These are phyloP conservation scores for Hibiscus syriacus DNA, from an alignment of 345 rosid genomes.

Conservation along the genomic window DNA sequence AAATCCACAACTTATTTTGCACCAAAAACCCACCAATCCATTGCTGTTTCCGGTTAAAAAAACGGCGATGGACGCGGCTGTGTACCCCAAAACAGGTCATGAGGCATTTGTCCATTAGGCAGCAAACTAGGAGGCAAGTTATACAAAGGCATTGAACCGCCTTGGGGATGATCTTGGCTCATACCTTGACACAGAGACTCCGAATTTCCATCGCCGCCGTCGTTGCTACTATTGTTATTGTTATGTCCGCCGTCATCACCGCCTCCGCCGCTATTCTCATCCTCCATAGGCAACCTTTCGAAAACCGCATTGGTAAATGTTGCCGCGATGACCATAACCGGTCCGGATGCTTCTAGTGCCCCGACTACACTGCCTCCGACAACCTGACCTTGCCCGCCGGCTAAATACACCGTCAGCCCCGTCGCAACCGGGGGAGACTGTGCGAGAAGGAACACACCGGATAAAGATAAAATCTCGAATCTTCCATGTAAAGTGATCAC, in stretches of 20 bases:
- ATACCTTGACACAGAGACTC: slow-evolving; percentile 27
- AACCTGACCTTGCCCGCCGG: slow-evolving; percentile 87
- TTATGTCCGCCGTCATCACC: slow-evolving; percentile 17
- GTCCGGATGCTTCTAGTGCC: slow-evolving; percentile 66
- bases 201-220: slow-evolving; percentile 15
- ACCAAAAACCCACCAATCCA: slow-evolving; percentile 7
- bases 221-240: not conserved
- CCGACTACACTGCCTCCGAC: slow-evolving; percentile 78
- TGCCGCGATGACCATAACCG: slow-evolving; percentile 80
- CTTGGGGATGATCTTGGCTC: slow-evolving; percentile 23
- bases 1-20: slow-evolving; percentile 5
- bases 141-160: slow-evolving; percentile 47
- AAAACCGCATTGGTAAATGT: slow-evolving; percentile 74
- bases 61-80: slow-evolving; percentile 61
- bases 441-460: slow-evolving; percentile 64
- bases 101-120: slow-evolving; percentile 65
- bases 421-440: slow-evolving; percentile 76
- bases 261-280: slow-evolving; percentile 20
- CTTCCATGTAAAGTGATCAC: slow-evolving; percentile 66
- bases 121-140: slow-evolving; percentile 60
- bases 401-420: slow-evolving; percentile 63
- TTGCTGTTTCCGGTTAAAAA: slow-evolving; percentile 16
- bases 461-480: slow-evolving; percentile 79
- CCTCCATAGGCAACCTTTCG: slow-evolving; percentile 70
- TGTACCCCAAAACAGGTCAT: slow-evolving; percentile 64